A percentile compares a stretch with the other conserved stretches of the same genome.
These are phyloP conservation scores for Hermanozyma aechmeae DNA, from an alignment of 805 yeast genomes.

Conservation along the genomic window DNA sequence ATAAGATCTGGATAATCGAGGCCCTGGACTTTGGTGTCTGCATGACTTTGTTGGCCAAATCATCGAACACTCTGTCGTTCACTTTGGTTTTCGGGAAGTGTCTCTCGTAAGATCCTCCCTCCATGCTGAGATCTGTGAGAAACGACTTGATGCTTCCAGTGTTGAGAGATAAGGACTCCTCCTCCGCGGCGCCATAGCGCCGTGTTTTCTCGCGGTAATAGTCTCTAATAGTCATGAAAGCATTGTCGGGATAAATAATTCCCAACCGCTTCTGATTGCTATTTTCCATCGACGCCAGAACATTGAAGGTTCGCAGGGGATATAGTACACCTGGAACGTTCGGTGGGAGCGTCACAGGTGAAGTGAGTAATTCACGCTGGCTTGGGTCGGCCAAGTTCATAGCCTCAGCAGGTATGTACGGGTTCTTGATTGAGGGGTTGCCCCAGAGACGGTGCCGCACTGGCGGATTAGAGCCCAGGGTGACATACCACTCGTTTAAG, in stretches of 20 bases:
- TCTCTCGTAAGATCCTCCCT: not conserved
- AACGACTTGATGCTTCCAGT: slow-evolving; percentile 7
- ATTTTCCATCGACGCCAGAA: slow-evolving; percentile 2
- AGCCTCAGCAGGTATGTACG: slow-evolving; percentile 2
- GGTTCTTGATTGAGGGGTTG: slow-evolving; percentile 8
- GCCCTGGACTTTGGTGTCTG: slow-evolving; percentile 11
- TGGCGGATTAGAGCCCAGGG: slow-evolving; percentile 16
- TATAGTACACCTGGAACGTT: slow-evolving; percentile 19
- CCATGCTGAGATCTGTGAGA: slow-evolving; percentile 5
- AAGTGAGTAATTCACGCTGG: not conserved
- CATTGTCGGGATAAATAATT: slow-evolving; percentile 12
- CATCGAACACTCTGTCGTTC: slow-evolving; percentile 8
- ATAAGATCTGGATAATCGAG: slow-evolving; percentile 12
- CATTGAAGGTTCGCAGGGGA: slow-evolving; percentile 14
- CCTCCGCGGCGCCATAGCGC: not conserved
- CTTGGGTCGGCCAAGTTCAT: slow-evolving; percentile 2
- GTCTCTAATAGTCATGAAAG: slow-evolving; percentile 9
- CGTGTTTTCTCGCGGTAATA: slow-evolving; percentile 5
- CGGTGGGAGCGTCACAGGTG: slow-evolving; percentile 18
- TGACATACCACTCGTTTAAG: slow-evolving; percentile 25
- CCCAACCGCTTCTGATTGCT: slow-evolving; percentile 10
- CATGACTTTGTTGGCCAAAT: slow-evolving; percentile 7
- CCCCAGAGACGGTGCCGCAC: slow-evolving; percentile 9
- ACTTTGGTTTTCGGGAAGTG: slow-evolving; percentile 2
- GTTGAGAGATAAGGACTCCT: slow-evolving; percentile 2